phyloP scores from a whole-genome alignment of 2,329 filamentous ascomycete species.

The Corinectria fuckeliana region DNA sequence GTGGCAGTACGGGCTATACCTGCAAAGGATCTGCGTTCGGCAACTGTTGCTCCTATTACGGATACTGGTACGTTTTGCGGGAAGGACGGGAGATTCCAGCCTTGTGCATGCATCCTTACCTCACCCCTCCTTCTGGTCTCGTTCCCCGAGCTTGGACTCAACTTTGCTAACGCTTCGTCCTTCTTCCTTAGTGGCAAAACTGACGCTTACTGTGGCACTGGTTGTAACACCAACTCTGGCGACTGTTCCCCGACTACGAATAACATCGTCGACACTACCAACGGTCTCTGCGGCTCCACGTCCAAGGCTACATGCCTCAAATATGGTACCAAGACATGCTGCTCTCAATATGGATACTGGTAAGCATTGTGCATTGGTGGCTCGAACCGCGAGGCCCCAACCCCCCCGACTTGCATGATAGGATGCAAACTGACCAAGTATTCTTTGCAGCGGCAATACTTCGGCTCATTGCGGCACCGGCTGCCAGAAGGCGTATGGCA shows the following conservation, averaged over 20 bases:
- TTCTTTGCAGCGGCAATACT: conserved; percentile 35
- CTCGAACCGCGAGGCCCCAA: too few relatives aligned
- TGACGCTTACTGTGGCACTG: conserved; percentile 45
- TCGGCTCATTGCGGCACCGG: conserved; percentile 41
- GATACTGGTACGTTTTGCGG: conserved; percentile 45
- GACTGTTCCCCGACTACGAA: conserved; percentile 38
- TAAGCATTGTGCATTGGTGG: conserved; percentile 35
- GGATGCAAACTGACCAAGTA: too few relatives aligned
- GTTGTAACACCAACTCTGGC: conserved; percentile 46
- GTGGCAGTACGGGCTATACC: conserved; percentile 43
- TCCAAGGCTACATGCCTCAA: conserved; percentile 43
- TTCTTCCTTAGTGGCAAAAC: conserved; percentile 40
- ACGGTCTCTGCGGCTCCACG: conserved; percentile 44
- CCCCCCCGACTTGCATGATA: too few relatives aligned
- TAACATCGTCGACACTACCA: conserved; percentile 44
- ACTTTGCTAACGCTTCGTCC: too few relatives aligned
- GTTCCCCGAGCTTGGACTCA: too few relatives aligned
- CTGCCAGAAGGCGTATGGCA: conserved; percentile 44
- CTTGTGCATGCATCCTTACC: neutral
- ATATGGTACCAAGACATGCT: conserved; percentile 44
- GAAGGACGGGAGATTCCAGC: neutral
- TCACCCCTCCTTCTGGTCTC: neutral
- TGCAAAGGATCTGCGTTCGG: conserved; percentile 46
- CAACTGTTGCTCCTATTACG: conserved; percentile 50
- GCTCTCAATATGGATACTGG: conserved; percentile 47